A percentile compares a stretch with the other conserved stretches of the same genome.
These are phyloP conservation scores for Serpula lacrymans DNA, from an alignment of 768 basidiomycete genomes.

Conservation along the genomic window DNA sequence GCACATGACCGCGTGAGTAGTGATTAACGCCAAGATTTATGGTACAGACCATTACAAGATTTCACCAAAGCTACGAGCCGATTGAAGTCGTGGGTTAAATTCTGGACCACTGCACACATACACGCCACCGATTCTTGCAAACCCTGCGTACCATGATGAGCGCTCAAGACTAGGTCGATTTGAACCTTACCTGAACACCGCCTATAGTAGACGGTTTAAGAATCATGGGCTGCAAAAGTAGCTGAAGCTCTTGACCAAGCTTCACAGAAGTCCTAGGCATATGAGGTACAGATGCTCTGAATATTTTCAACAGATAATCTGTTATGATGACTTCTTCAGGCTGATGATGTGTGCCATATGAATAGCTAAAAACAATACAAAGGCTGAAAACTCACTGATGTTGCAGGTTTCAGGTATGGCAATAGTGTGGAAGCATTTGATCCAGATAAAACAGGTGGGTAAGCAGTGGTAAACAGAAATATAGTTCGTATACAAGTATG, in stretches of 20 bases:
- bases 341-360: constrained; percentile 37
- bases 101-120: constrained; percentile 79
- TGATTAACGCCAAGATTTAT: background rate
- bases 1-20: background rate
- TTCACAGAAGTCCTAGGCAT: constrained; percentile 89
- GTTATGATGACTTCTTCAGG: constrained; percentile 78
- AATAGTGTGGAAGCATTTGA: constrained; percentile 81
- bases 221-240: constrained; percentile 85
- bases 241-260: constrained; percentile 85
- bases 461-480: constrained; percentile 75
- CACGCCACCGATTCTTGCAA: constrained; percentile 92
- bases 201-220: constrained; percentile 73
- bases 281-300: constrained; percentile 76
- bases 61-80: constrained; percentile 77
- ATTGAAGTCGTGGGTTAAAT: constrained; percentile 83
- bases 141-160: constrained; percentile 41
- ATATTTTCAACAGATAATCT: constrained; percentile 87
- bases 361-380: constrained; percentile 1
- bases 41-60: constrained; percentile 72
- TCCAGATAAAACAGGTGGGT: constrained; percentile 81
- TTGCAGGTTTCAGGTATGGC: constrained; percentile 85
- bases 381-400: constrained; percentile 49
- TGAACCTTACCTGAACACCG: constrained; percentile 59
- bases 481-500: constrained; percentile 84
- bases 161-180: constrained; percentile 1